These are phyloP conservation scores for Cryoendolithus antarcticus DNA, from an alignment of 2,329 filamentous ascomycete genomes.

Conservation along the genomic window DNA sequence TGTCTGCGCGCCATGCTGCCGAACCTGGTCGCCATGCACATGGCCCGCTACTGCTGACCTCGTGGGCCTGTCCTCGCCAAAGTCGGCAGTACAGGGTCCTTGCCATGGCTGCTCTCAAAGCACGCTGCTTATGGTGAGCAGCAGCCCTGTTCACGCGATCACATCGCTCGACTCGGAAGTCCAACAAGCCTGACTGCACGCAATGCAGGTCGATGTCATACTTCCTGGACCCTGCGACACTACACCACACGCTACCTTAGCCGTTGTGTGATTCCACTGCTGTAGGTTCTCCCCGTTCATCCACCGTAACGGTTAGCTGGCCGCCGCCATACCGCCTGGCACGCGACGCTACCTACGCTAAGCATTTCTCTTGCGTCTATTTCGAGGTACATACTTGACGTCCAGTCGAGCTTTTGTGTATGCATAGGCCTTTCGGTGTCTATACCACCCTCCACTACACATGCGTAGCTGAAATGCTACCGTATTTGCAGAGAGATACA, in stretches of 20 bases:
- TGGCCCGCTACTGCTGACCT: background rate
- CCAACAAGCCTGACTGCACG: background rate
- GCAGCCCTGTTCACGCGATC: background rate
- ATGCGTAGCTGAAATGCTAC: too few relatives aligned
- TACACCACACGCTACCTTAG: background rate
- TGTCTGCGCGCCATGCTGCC: background rate
- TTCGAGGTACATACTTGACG: too few relatives aligned
- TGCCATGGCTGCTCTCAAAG: background rate
- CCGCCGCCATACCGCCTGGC: too few relatives aligned
- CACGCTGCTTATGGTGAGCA: constrained; percentile 1
- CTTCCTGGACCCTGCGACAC: background rate
- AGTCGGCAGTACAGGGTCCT: constrained; percentile 1
- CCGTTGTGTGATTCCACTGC: too few relatives aligned
- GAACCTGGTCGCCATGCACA: background rate
- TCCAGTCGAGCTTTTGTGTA: too few relatives aligned
- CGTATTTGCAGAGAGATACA: too few relatives aligned
- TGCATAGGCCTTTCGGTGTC: too few relatives aligned
- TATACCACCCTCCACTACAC: too few relatives aligned
- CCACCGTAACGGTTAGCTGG: too few relatives aligned
- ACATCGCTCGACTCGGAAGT: background rate
- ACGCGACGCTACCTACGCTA: too few relatives aligned
- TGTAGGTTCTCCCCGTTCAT: too few relatives aligned
- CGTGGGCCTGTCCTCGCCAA: background rate
- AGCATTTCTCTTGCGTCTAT: too few relatives aligned
- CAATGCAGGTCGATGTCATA: background rate